Percentiles rank a stretch among this genome's conserved stretches.
phyloP scores from a whole-genome alignment of 176 grass and related monocot genomes.

The Zizania latifolia region DNA sequence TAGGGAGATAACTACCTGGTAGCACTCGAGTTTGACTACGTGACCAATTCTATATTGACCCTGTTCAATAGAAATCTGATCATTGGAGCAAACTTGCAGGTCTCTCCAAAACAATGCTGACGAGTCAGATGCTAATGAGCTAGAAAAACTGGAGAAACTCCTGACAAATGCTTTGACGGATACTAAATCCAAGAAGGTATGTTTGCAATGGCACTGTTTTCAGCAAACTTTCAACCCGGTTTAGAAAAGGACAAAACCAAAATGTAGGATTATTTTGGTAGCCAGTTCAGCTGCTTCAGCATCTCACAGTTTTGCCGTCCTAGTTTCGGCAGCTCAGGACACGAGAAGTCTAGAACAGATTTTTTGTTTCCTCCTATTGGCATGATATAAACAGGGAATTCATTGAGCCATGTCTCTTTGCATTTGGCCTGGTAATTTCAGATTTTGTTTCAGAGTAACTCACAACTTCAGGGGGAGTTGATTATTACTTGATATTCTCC shows the following conservation, averaged over 20 bases:
- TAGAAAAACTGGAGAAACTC: constrained; percentile 51
- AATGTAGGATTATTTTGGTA: neutral
- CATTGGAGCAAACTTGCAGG: constrained; percentile 33
- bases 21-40: neutral
- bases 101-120: constrained; percentile 30
- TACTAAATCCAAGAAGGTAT: constrained; percentile 49
- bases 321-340: too few species aligned
- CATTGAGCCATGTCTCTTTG: too few species aligned
- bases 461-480: neutral
- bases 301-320: neutral
- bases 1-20: constrained; percentile 42
- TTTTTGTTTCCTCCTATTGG: too few species aligned
- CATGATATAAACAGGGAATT: too few species aligned
- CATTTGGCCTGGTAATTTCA: too few species aligned
- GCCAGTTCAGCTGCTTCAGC: neutral
- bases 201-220: neutral
- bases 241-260: neutral
- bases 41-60: neutral
- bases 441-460: neutral
- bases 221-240: neutral
- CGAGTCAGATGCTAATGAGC: constrained; percentile 30
- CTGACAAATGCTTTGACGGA: constrained; percentile 41
- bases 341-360: too few species aligned
- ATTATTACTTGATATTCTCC: neutral
- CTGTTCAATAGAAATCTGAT: neutral